Base-by-base conservation (phyloP, 2,329 filamentous ascomycete species). In the Saccharata proteae region DNA sequence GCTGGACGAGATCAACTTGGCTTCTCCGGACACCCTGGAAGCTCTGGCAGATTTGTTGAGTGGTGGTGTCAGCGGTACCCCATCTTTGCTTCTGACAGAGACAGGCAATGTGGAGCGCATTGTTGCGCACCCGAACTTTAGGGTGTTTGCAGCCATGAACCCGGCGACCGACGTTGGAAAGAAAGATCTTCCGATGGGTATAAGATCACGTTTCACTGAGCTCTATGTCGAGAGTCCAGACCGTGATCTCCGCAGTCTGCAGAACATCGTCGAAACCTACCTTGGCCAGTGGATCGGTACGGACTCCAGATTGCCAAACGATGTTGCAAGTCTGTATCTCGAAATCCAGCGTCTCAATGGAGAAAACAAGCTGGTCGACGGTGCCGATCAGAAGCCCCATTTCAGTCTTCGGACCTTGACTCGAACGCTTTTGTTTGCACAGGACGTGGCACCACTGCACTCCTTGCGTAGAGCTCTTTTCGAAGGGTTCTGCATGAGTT, bases 141-240 rank as follows among this genome's bases (percentile, higher is more conserved):
- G 90, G 22, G 81, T 99, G 10, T 98, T 99, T 49, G 92, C 83
- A 30, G 90, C 92, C 16, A 99, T 99, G 90, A 99, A 99, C 48
- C 90, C 90, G 17, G 90, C 90, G 4, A 98, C 90, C 3, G 90
- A 99, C 60, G 77, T 94, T 34, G 90, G 92, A 38, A 99, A 98
- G 59, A 78, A 88, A 34, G 90, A 98, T 54, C 63, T 99, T 11
- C 85, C 88, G 1, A 75, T 82, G 33, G 86, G 88, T 2, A 74
- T 96, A 25, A 71, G 88, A 34, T 93, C 86, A 6, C 74, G 86
- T 29, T 99, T 99, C 49, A 96, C 90, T 0, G 90, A 99, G 54
- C 67, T 98, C 14, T 98, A 93, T 50, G 85, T 98, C 15, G 75
- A 83, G 33, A 90, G 84, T 43, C 88, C 90, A 0, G 90, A 99